Evolutionary conservation across 306 rosid genomes (phyloP), one percentile per base, ranked within the genome.

Genomic region (Psophocarpus tetragonolobus): DNA sequence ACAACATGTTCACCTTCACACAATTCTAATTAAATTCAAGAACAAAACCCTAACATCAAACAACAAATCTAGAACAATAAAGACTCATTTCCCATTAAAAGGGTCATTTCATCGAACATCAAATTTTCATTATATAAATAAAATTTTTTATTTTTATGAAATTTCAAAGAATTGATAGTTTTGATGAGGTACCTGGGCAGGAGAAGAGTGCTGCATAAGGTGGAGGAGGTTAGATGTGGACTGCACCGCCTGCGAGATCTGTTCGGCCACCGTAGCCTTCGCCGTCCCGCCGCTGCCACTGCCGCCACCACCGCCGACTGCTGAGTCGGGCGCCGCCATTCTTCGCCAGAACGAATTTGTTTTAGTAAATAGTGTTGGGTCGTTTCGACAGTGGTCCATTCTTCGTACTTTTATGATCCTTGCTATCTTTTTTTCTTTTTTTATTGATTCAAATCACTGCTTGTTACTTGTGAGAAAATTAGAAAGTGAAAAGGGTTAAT

Each of bases 161-260:
- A 18, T 61, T 47, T 48, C 13, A 29, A 56, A 10, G n/a, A 56
- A 56, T 41, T 74, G 29, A 39, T 1, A 60, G 0, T 39, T 0
- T 41, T 14, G 73, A 39, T 21, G 35, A 5, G 5, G 69, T 72
- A 75, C 98, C 90, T 94, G 91, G 67, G 96, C 75, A 33, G 88
- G 85, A 73, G 97, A 91, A 41, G 98, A 84, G 30, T 92, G 90
- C 42, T 89, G 96, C 96, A 94, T 94, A 63, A 94, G 92, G 33
- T 88, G 92, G 75, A 94, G 90, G 75, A 94, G 92, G 67, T 92
- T 92, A 79, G 97, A 89, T 41, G 93, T 92, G 73, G 98, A 94
- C 58, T 83, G 92, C 17, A 94, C 90, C 15, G 95, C 87, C 85
- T 90, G 97, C 35, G 96, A 87, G 48, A 94, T 92, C 75, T 94